Base-by-base conservation (phyloP, 1,284 basidiomycete species). In the Boletus semigastroideus region DNA sequence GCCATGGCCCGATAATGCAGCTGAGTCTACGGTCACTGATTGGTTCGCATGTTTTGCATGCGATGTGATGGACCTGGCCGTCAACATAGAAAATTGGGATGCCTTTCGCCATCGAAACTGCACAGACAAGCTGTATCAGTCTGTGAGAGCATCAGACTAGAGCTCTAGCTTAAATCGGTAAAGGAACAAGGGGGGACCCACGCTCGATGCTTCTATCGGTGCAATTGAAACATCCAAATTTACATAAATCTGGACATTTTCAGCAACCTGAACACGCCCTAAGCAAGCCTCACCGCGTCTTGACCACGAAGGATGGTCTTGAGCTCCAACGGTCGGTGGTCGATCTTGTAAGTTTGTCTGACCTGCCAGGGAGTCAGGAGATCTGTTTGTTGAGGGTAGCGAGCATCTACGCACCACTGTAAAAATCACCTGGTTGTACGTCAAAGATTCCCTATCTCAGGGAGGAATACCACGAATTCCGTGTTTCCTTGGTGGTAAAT, bases 101-200 rank as follows among this genome's bases (percentile, higher is more conserved):
- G 33, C 33, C 28, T 19, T 43, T 51, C 33, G 55, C 46, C 48
- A 41, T 51, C 25, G 17, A 31, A 46, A 42, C 19, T 8, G 22
- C 22, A 39, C 12, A 30, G 19, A 12, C 41, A 22, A 30, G 33
- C 31, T 46, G 22, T 16, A 11, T 53, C 49, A 37, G 37, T 38
- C 54, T 51, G 39, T 59, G 48, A 49, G 43, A 53, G 50, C 30
- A 45, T 46, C 36, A 46, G 30, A 30, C 38, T 12, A 46, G 43
- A 25, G 34, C 16, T 48, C 53, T 52, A 53, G 13, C 60, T 63
- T 39, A 51, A 59, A 57, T 41, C 31, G 59, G 61, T 25, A 56
- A 64, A 55, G 9, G 5, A 1, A 31, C 42, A 34, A 19, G 14
- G 42, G 17, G 37, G 44, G 47, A 49, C 55, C 48, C 56, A 52